Evolutionary conservation across 108 stramenopile species (phyloP), one percentile per base, ranked within the genome.

Genomic region (Nitzschia sp.): DNA sequence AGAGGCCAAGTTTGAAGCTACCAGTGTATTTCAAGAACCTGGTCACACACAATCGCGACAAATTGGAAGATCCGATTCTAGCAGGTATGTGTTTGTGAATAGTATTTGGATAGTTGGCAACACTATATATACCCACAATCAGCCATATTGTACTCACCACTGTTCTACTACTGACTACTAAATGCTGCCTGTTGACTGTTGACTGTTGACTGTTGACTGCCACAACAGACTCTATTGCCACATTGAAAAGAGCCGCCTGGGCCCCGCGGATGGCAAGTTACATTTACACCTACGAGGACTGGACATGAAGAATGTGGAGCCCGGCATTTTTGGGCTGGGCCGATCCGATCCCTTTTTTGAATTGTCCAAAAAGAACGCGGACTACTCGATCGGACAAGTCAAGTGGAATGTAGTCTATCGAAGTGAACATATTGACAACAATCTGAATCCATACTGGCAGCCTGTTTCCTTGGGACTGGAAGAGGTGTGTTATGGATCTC

Each of bases 311-410:
- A 89, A 89, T 60, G 73, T 84, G 19, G 88, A 89, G 55, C 65
- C 73, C 7, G 88, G 88, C 8, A 21, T 77, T 3, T 65, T 89
- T 10, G 83, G 83, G 29, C 48, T 89, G 17, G 88, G 88, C 8
- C 76, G 84, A 5, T 79, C 83, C 10, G 88, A 89, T 81, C 88
- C 88, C 2, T 86, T 84, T 44, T 82, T 81, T 74, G 79, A 80
- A 56, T 12, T 89, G 8, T 44, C 78, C 20, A 84, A 84, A 59
- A 84, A 81, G 50, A 70, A 73, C 17, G 51, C 53, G 6, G 81
- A 88, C 54, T 71, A 65, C 12, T 21, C 41, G 6, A 22, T 21
- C 1, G 82, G 78, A 7, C 51, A 48, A 24, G 65, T 76, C 0
- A 57, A 76, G 44, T 85, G 80, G 82, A 66, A 79, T 56, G 63